These are phyloP conservation scores for Suhomyces taliae DNA, from an alignment of 1,139 yeast species.

Conservation along the genomic window DNA sequence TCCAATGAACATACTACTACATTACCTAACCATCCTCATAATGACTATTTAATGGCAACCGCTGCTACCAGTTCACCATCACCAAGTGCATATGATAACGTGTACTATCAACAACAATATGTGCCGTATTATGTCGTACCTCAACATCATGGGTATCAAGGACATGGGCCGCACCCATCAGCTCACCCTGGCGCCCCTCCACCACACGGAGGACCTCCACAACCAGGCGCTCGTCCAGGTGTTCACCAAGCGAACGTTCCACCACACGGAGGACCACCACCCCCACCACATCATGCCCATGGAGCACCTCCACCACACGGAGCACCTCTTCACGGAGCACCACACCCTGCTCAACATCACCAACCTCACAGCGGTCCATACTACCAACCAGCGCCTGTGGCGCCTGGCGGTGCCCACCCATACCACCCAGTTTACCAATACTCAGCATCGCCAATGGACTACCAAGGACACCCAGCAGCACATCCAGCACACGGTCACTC, in stretches of 20 bases:
- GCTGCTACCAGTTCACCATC: conserved; percentile 8
- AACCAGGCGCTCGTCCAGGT: neutral
- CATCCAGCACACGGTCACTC: neutral
- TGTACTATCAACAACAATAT: conserved; percentile 10
- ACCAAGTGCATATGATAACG: conserved; percentile 6
- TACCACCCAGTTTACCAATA: conserved; percentile 1
- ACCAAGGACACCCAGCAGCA: conserved; percentile 1
- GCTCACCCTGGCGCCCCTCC: conserved; percentile 1
- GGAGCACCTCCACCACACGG: conserved; percentile 1
- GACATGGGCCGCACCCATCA: conserved; percentile 3
- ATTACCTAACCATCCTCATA: conserved; percentile 7
- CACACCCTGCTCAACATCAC: conserved; percentile 1
- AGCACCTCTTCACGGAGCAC: neutral
- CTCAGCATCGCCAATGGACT: neutral
- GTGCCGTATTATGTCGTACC: conserved; percentile 11
- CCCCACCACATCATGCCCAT: neutral
- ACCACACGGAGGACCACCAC: neutral
- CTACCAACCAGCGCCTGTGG: neutral
- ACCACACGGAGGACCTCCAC: neutral
- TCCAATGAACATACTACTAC: conserved; percentile 11
- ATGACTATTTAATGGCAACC: conserved; percentile 9
- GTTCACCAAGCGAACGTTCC: conserved; percentile 1
- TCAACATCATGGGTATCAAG: conserved; percentile 1
- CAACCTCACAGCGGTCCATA: neutral
- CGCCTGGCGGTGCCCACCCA: neutral